These are phyloP conservation scores for Trypanosoma conorhini DNA, from an alignment of 208 protist species.

Conservation along the genomic window DNA sequence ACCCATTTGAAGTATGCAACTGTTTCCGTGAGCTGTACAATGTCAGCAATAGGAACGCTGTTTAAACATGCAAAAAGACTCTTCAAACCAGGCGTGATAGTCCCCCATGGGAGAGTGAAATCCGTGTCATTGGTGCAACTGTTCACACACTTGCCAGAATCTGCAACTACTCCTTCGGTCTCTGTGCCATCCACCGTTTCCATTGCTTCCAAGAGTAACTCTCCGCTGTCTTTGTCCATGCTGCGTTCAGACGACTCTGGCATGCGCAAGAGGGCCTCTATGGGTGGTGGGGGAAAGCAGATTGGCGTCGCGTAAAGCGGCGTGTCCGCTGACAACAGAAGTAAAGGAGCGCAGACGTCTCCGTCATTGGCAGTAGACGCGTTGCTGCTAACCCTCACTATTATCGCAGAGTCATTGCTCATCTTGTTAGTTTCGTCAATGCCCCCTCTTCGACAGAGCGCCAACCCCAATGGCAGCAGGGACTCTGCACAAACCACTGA, in stretches of 20 bases:
- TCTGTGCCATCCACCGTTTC: not conserved
- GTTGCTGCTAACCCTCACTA: not conserved
- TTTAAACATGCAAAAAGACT: conserved; percentile 9
- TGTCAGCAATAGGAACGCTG: conserved; percentile 9
- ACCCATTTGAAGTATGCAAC: conserved; percentile 48
- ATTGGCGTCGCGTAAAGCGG: conserved; percentile 22
- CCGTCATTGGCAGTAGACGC: not conserved
- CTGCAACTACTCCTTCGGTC: not conserved
- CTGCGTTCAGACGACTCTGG: not conserved
- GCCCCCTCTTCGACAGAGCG: not conserved
- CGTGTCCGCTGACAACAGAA: not conserved
- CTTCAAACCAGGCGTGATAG: not conserved
- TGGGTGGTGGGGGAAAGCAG: conserved; percentile 13
- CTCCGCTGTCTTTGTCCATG: conserved; percentile 4
- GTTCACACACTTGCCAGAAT: too few relatives aligned
- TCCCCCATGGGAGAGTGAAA: not conserved
- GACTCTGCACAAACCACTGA: conserved; percentile 40
- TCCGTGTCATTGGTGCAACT: not conserved
- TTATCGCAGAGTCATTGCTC: not conserved
- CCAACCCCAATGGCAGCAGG: conserved; percentile 29
- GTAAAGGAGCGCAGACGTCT: not conserved
- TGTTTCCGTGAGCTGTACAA: conserved; percentile 36
- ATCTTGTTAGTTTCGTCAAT: not conserved
- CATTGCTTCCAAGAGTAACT: conserved; percentile 18
- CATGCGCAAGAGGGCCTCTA: conserved; percentile 8